A percentile compares a stretch with the other conserved stretches of the same genome.
Evolutionary conservation across 2,329 filamentous ascomycete species (phyloP).

Genomic region (Didymella glomerata): DNA sequence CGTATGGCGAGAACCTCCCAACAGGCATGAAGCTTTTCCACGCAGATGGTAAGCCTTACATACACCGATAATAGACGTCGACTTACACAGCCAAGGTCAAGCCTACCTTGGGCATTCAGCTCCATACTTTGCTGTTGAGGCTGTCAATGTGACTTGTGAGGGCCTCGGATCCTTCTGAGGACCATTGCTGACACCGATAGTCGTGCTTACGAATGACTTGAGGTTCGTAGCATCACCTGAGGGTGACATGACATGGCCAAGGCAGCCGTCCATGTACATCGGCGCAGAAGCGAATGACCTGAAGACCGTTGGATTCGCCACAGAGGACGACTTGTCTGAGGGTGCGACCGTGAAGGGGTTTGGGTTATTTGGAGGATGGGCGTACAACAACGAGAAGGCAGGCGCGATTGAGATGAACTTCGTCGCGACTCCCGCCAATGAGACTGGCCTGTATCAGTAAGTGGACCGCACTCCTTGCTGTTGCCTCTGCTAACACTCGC

Average conservation of each 20-base stretch:
- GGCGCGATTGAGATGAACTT: background rate
- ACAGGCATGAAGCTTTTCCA: slow-evolving; percentile 38
- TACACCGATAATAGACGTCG: background rate
- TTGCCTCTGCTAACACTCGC: background rate
- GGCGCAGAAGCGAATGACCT: background rate
- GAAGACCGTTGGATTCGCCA: background rate
- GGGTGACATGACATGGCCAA: background rate
- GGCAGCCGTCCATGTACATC: background rate
- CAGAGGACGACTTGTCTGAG: background rate
- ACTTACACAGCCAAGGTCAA: slow-evolving; percentile 31
- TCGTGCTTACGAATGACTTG: background rate
- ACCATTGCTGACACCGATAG: background rate
- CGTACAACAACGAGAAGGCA: background rate
- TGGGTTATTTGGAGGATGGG: background rate
- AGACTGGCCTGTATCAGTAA: background rate
- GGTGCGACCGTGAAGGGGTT: background rate
- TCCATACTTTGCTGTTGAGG: slow-evolving; percentile 26
- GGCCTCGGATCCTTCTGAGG: background rate
- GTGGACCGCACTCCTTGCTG: background rate
- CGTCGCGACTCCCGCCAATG: background rate
- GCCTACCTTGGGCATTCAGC: slow-evolving; percentile 43
- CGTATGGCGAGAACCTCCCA: background rate
- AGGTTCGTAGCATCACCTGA: background rate
- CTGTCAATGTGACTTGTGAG: slow-evolving; percentile 38
- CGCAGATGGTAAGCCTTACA: slow-evolving; percentile 42